Base-by-base conservation (phyloP, 2,329 filamentous ascomycete genomes). In the Pseudocercospora macadamiae region DNA sequence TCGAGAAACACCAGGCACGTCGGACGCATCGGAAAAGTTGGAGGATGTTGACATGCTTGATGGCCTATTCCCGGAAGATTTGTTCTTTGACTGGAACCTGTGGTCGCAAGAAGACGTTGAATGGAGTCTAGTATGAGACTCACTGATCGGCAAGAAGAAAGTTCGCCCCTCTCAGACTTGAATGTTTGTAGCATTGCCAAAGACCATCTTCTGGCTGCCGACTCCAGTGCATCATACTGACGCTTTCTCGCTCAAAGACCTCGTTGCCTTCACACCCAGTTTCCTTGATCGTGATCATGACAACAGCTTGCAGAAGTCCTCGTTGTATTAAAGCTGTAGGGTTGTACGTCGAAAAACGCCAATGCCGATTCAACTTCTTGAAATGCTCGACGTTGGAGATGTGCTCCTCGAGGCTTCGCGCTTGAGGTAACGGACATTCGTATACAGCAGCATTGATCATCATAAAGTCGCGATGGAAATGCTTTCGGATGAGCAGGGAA, bases 1-100 rank as follows among this genome's bases (percentile, higher is more conserved):
- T 25, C 42, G 9, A 12, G 21, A 53, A 23, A 6, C 28, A 12
- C 12, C 28, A 6, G 12, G 23, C 16, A 19, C 42, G 19, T 5
- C 12, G 18, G 42, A 23, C 6, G 23, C 16, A 47, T 6, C 5
- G 9, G 9, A 30, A 5, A 30, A 5, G 19, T 7, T 21, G 42
- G 12, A 3, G 21, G 49, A 37, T 23, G 18, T 34, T 37, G 49
- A 52, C 18, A 25, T 37, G 19, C 42, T 26, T 25, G 42, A 45
- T n/a, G 51, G 42, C 21, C 21, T 53, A 3, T 36, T 53, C 10
- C 51, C 51, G 16, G 51, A 53, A 8, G 51, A 53, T 19, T 23
- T 53, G 8, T 53, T 42, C 51, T 53, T 53, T 28, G 51, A 53
- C 25, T 53, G 51, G 51, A 21, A 53, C 34, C 16, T 53, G n/a